These are phyloP conservation scores for Cladosporium sp. DNA, from an alignment of 2,329 filamentous ascomycete species.

Conservation along the genomic window DNA sequence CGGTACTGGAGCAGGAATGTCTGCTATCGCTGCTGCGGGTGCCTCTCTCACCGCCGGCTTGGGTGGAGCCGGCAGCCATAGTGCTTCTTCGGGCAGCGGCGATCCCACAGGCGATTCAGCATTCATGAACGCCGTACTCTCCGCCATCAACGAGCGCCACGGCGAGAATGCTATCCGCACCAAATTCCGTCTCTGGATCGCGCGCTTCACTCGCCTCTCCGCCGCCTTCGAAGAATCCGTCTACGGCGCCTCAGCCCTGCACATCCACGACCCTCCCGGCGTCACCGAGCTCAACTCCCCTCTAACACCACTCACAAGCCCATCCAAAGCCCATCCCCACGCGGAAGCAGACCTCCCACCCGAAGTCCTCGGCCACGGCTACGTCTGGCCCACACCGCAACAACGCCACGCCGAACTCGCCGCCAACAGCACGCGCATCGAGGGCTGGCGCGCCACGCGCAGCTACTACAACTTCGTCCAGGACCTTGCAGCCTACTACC, in stretches of 20 bases:
- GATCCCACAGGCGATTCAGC: slow-evolving; percentile 82
- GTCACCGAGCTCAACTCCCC: slow-evolving; percentile 80
- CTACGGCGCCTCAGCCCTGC: slow-evolving; percentile 86
- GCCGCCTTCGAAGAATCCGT: slow-evolving; percentile 94
- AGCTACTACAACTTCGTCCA: slow-evolving; percentile 90
- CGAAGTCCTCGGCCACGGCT: slow-evolving; percentile 68
- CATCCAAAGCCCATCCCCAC: background rate
- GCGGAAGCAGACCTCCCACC: slow-evolving; percentile 19
- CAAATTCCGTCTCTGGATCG: slow-evolving; percentile 93
- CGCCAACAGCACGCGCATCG: slow-evolving; percentile 86
- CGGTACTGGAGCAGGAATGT: slow-evolving; percentile 21
- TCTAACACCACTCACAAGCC: slow-evolving; percentile 20
- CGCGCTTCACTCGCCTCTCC: slow-evolving; percentile 86
- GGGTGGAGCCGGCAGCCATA: slow-evolving; percentile 22
- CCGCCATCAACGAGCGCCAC: slow-evolving; percentile 78
- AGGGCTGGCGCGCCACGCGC: slow-evolving; percentile 93
- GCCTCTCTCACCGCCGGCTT: slow-evolving; percentile 34
- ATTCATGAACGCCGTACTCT: slow-evolving; percentile 83
- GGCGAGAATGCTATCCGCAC: slow-evolving; percentile 86
- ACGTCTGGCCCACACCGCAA: slow-evolving; percentile 85
- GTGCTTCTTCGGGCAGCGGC: slow-evolving; percentile 29
- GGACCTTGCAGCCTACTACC: slow-evolving; percentile 33
- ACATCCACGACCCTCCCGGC: slow-evolving; percentile 59
- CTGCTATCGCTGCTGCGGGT: slow-evolving; percentile 26
- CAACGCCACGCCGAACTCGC: slow-evolving; percentile 81